phyloP scores from a whole-genome alignment of 1,284 basidiomycete genomes.

The Papiliotrema flavescens region DNA sequence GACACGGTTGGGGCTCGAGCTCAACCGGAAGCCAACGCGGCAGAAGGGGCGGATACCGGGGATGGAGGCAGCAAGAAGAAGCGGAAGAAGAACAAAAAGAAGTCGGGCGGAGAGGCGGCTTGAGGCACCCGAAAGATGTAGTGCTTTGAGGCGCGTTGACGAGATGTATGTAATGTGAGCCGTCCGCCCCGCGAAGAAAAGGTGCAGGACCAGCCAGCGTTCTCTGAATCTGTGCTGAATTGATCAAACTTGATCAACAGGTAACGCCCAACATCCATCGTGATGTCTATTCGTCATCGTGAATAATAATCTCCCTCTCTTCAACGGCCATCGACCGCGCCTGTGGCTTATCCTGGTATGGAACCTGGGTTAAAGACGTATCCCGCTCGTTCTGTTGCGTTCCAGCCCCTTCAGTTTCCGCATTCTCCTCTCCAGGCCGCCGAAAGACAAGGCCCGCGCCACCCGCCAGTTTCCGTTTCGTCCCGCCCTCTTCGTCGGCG shows the following conservation, averaged over 20 bases:
- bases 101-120: not conserved
- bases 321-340: constrained; percentile 13
- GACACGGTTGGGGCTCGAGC: not conserved
- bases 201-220: too few relatives aligned
- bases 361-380: constrained; percentile 2
- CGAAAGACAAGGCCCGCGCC: constrained; percentile 34
- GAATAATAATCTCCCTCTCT: constrained; percentile 38
- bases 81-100: constrained; percentile 6
- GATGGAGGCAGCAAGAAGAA: constrained; percentile 16
- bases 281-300: constrained; percentile 45
- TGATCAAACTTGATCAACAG: too few relatives aligned
- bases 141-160: too few relatives aligned
- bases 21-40: constrained; percentile 2
- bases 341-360: constrained; percentile 7
- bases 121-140: too few relatives aligned
- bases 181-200: too few relatives aligned
- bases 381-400: constrained; percentile 16
- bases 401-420: constrained; percentile 18
- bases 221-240: too few relatives aligned
- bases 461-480: constrained; percentile 40
- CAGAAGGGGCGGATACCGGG: constrained; percentile 3
- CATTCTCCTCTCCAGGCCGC: constrained; percentile 31
- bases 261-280: too few relatives aligned
- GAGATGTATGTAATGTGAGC: too few relatives aligned
- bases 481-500: constrained; percentile 9